Evolutionary conservation across 148 eudicot genomes (phyloP).

Genomic region (Vaccinium darrowii): DNA sequence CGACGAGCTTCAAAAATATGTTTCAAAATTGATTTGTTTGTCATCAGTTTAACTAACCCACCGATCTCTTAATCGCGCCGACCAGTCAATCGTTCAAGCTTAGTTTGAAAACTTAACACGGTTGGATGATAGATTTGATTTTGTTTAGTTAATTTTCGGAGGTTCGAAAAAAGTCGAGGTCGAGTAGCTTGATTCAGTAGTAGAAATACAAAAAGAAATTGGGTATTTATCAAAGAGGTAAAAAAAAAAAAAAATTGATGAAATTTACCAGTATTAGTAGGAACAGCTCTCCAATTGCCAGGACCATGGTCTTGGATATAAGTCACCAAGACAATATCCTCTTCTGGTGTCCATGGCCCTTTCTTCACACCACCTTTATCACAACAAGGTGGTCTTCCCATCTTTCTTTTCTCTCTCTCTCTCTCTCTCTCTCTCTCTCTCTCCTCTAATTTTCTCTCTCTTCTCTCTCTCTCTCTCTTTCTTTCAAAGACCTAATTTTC

Average conservation of each 20-base stretch:
- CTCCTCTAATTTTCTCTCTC: neutral
- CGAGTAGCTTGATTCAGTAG: neutral
- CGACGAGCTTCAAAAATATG: neutral
- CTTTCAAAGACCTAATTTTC: neutral
- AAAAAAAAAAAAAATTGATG: neutral
- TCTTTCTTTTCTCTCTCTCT: conserved; percentile 9
- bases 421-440: conserved; percentile 13
- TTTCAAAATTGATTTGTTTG: neutral
- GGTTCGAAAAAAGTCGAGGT: no score
- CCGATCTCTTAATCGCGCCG: neutral
- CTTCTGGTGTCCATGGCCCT: conserved; percentile 97
- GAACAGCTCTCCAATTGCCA: conserved; percentile 93
- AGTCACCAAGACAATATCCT: conserved; percentile 80
- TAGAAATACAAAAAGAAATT: neutral
- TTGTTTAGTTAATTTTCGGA: no score
- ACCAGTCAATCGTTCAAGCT: no score
- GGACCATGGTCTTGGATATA: conserved; percentile 89
- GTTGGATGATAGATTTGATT: neutral
- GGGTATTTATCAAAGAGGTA: conserved; percentile 31
- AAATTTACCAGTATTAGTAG: conserved; percentile 67
- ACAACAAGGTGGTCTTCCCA: conserved; percentile 94
- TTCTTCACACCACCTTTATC: conserved; percentile 80
- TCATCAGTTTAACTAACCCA: no score
- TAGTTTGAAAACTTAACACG: neutral
- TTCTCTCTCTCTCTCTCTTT: neutral